Percentiles rank a stretch among this genome's conserved stretches.
phyloP scores from a whole-genome alignment of 1,284 basidiomycete genomes.

The Athelia psychrophila region DNA sequence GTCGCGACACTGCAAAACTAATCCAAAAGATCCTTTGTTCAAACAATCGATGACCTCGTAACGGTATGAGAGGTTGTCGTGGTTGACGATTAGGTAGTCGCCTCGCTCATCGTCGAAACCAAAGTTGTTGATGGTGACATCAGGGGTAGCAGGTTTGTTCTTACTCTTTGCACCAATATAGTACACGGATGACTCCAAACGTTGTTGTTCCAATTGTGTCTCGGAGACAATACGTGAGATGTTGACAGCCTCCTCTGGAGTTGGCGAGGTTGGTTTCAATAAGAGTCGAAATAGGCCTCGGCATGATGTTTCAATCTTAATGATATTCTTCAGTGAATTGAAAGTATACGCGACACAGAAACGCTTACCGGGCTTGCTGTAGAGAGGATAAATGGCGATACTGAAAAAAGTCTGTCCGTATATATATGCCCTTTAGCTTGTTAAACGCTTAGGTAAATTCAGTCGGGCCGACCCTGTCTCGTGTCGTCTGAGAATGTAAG shows the following conservation, averaged over 20 bases:
- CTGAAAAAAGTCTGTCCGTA: too few species aligned
- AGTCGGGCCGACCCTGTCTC: too few species aligned
- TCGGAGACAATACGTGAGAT: constrained; percentile 87
- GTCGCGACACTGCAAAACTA: constrained; percentile 95
- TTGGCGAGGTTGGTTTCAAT: constrained; percentile 60
- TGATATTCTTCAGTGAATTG: too few species aligned
- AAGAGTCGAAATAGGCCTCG: too few species aligned
- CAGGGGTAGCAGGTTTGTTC: constrained; percentile 76
- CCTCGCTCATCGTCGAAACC: constrained; percentile 99
- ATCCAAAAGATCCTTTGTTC: constrained; percentile 98
- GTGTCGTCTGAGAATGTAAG: too few species aligned
- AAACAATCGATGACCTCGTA: constrained; percentile 93
- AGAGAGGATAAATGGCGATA: too few species aligned
- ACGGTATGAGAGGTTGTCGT: constrained; percentile 94
- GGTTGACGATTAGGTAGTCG: constrained; percentile 89
- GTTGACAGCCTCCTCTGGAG: too few species aligned
- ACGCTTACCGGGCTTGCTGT: too few species aligned
- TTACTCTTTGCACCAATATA: constrained; percentile 78
- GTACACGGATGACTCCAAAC: constrained; percentile 84
- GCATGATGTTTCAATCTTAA: too few species aligned
- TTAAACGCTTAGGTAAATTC: too few species aligned
- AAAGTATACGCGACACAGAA: too few species aligned
- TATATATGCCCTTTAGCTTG: too few species aligned
- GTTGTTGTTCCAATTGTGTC: constrained; percentile 87
- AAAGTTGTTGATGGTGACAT: constrained; percentile 83